phyloP scores from a whole-genome alignment of 2,329 filamentous ascomycete species.

The Cytospora mali region DNA sequence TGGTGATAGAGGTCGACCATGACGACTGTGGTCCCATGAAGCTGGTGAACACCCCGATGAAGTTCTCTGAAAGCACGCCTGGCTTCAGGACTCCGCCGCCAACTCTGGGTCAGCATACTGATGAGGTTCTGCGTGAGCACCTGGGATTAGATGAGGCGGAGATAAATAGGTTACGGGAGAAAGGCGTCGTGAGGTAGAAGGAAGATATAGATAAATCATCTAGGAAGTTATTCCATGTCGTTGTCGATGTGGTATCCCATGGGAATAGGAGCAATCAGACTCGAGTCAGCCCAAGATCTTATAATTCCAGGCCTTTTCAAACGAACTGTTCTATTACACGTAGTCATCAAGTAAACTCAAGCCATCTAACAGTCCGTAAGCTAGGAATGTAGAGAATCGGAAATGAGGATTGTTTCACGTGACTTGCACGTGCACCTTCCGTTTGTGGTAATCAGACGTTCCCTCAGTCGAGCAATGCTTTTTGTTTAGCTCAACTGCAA shows the following conservation, averaged over 20 bases:
- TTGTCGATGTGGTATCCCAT: neutral
- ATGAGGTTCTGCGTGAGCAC: constrained; percentile 69
- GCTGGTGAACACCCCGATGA: constrained; percentile 91
- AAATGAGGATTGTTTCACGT: constrained; percentile 11
- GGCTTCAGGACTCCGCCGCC: constrained; percentile 78
- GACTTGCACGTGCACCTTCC: constrained; percentile 24
- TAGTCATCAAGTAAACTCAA: neutral
- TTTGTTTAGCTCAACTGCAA: neutral
- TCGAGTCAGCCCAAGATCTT: too few relatives aligned
- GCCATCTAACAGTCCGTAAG: neutral
- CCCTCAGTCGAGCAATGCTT: neutral
- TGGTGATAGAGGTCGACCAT: constrained; percentile 90
- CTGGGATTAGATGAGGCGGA: constrained; percentile 62
- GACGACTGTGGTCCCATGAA: constrained; percentile 81
- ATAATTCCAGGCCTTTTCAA: too few relatives aligned
- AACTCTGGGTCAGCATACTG: constrained; percentile 82
- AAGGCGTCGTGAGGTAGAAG: constrained; percentile 64
- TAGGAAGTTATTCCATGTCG: neutral
- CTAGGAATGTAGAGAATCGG: neutral
- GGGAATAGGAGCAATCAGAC: neutral
- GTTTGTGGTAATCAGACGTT: neutral
- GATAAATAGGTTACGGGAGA: constrained; percentile 63
- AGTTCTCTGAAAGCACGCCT: constrained; percentile 83
- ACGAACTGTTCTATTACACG: neutral
- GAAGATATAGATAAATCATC: neutral